Percentiles rank a stretch among this genome's conserved stretches.
These are phyloP conservation scores for Microcera coccophila DNA, from an alignment of 2,329 filamentous ascomycete genomes.

Conservation along the genomic window DNA sequence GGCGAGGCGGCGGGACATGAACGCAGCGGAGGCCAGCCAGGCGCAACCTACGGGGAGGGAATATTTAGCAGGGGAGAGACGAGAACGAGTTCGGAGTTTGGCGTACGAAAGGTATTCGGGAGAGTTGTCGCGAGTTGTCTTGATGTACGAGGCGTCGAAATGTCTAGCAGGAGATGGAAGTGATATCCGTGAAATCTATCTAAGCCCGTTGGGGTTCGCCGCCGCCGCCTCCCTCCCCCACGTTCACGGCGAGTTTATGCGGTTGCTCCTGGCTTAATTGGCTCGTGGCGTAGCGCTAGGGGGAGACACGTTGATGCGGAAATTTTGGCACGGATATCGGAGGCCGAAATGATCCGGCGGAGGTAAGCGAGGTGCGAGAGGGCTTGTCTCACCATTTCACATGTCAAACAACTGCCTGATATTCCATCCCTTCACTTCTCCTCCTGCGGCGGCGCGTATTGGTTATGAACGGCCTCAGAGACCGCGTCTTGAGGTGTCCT, in stretches of 20 bases:
- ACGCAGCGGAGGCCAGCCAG: constrained; percentile 4
- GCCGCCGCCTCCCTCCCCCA: background rate
- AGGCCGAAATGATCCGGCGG: background rate
- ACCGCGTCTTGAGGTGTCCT: background rate
- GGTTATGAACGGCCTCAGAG: background rate
- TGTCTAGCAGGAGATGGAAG: background rate
- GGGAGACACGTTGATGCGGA: background rate
- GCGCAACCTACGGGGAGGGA: background rate
- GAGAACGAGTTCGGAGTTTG: background rate
- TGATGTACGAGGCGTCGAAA: background rate
- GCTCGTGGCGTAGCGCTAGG: background rate
- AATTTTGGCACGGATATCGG: background rate
- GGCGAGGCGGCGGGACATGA: constrained; percentile 5
- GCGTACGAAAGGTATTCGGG: too few relatives aligned
- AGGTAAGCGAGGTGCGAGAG: too few relatives aligned
- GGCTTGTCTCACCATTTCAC: too few relatives aligned
- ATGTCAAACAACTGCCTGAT: background rate
- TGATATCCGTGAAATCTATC: background rate
- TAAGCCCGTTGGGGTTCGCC: background rate
- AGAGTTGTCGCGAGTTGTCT: background rate
- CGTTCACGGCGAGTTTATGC: background rate
- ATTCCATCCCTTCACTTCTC: too few relatives aligned
- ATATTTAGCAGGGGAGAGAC: background rate
- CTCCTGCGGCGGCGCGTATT: too few relatives aligned
- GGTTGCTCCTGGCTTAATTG: background rate